Percentiles rank a stretch among this genome's conserved stretches.
Evolutionary conservation across 208 protist genomes (phyloP).

Genomic region (Angomonas ambiguus): DNA sequence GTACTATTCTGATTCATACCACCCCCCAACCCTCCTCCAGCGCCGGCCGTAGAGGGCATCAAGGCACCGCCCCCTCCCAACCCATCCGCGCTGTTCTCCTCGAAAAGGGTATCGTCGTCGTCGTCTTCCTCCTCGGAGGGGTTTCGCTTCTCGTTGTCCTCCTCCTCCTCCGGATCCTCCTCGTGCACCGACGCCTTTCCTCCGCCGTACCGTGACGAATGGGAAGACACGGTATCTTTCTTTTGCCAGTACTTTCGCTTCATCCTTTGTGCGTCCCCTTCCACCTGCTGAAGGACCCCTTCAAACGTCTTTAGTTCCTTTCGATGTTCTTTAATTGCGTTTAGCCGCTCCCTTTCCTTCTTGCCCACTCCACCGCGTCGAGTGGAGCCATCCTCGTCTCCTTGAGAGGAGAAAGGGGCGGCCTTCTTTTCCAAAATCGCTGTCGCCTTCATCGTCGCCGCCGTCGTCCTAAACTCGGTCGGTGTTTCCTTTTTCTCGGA

Average conservation of each 20-base stretch:
- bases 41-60: neutral
- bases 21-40: too few relatives aligned
- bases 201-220: neutral
- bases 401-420: neutral
- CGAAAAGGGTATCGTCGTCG: neutral
- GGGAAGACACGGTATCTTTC: neutral
- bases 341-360: neutral
- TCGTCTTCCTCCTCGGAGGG: neutral
- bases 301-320: constrained; percentile 22
- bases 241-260: neutral
- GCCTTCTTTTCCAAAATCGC: neutral
- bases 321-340: neutral
- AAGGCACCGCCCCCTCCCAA: neutral
- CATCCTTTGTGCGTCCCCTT: constrained; percentile 12
- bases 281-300: constrained; percentile 9
- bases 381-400: too few relatives aligned
- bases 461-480: neutral
- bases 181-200: too few relatives aligned
- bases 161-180: neutral
- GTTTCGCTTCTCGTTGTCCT: neutral
- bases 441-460: neutral
- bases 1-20: too few relatives aligned
- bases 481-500: neutral
- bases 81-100: neutral
- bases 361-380: neutral